Evolutionary conservation across 225 moss, liverwort and hornwort species (phyloP).

Genomic region (Polytrichum formosum): DNA sequence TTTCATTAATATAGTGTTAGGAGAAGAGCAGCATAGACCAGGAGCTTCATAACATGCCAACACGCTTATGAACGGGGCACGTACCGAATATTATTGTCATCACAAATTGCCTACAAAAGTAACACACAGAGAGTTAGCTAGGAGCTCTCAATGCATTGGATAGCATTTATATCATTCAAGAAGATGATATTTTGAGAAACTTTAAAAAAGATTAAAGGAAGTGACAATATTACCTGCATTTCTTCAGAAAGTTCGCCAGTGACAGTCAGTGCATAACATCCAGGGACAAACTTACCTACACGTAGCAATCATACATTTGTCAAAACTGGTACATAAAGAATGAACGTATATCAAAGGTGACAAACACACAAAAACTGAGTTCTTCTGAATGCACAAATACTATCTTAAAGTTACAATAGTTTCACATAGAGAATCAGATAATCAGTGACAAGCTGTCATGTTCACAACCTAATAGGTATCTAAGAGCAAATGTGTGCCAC

Average conservation of each 20-base stretch:
- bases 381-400: too few relatives aligned
- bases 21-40: too few relatives aligned
- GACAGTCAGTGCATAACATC: slow-evolving; percentile 88
- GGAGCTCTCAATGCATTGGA: not conserved
- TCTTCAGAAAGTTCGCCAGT: slow-evolving; percentile 90
- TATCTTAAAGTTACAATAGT: too few relatives aligned
- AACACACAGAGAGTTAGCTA: not conserved
- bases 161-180: slow-evolving; percentile 1
- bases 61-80: slow-evolving; percentile 59
- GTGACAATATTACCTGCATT: slow-evolving; percentile 67
- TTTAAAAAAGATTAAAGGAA: not conserved
- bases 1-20: too few relatives aligned
- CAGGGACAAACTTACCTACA: slow-evolving; percentile 88
- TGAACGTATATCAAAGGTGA: too few relatives aligned
- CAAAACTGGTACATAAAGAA: too few relatives aligned
- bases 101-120: slow-evolving; percentile 80
- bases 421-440: too few relatives aligned
- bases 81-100: slow-evolving; percentile 88
- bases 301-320: not conserved
- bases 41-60: too few relatives aligned
- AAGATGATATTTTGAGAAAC: slow-evolving; percentile 5
- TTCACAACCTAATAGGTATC: too few relatives aligned
- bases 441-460: too few relatives aligned
- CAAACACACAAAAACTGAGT: too few relatives aligned
- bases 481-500: too few relatives aligned